A percentile compares a stretch with the other conserved stretches of the same genome.
Conservation (phyloP, 305 asterid genomes). For the Stenogyne calaminthoides region DNA sequence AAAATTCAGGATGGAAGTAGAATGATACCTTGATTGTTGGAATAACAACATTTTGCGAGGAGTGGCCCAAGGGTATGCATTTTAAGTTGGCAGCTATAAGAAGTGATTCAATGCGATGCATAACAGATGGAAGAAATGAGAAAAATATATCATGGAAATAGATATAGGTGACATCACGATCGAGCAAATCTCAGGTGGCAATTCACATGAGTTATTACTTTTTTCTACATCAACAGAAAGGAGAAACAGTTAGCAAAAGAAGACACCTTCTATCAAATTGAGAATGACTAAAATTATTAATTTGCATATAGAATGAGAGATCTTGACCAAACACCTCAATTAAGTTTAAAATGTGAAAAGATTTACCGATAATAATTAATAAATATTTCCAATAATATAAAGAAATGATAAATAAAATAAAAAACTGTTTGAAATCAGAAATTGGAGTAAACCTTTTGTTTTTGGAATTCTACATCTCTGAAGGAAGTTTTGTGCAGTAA, state of each 20-base stretch:
- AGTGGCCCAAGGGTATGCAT: slow-evolving; percentile 43
- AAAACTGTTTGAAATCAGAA: too few species aligned
- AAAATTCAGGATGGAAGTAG: background rate
- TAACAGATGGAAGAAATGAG: slow-evolving; percentile 63
- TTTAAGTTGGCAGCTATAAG: slow-evolving; percentile 65
- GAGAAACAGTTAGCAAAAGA: slow-evolving; percentile 12
- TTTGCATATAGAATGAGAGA: background rate
- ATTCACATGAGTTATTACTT: slow-evolving; percentile 46
- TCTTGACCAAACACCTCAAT: background rate
- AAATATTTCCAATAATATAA: too few species aligned
- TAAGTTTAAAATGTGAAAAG: too few species aligned
- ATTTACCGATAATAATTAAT: background rate
- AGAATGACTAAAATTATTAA: background rate
- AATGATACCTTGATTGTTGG: slow-evolving; percentile 57
- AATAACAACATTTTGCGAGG: slow-evolving; percentile 47
- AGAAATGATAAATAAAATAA: too few species aligned
- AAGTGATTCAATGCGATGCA: slow-evolving; percentile 84
- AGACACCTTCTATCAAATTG: background rate
- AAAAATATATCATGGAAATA: slow-evolving; percentile 52
- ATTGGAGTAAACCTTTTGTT: slow-evolving; percentile 55
- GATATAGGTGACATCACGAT: slow-evolving; percentile 70
- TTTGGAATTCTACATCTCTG: slow-evolving; percentile 44
- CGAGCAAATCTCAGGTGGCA: slow-evolving; percentile 83
- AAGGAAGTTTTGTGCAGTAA: slow-evolving; percentile 59
- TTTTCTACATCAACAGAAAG: slow-evolving; percentile 42